phyloP scores from a whole-genome alignment of 2,329 filamentous ascomycete genomes.

The Cercospora nicotianae region DNA sequence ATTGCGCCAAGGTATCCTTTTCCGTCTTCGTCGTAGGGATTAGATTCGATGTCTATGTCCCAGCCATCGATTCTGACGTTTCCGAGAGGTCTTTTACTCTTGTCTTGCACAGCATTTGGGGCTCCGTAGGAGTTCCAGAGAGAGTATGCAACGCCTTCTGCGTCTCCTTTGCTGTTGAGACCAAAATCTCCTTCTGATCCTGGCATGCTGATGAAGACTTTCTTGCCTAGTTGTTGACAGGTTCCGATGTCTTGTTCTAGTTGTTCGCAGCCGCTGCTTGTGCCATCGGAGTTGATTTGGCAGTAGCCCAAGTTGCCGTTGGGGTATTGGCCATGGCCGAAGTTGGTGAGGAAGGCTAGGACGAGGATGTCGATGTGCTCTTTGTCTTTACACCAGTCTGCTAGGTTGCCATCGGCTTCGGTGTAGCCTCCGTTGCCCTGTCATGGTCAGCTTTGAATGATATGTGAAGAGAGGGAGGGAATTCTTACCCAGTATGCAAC shows the following conservation, averaged over 20 bases:
- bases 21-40: constrained; percentile 23
- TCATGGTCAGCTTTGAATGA: too few species aligned
- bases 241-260: constrained; percentile 43
- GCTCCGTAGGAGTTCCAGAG: constrained; percentile 48
- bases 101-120: neutral
- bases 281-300: constrained; percentile 16
- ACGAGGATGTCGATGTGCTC: constrained; percentile 15
- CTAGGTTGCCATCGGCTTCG: constrained; percentile 3
- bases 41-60: constrained; percentile 50
- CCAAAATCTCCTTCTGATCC: constrained; percentile 42
- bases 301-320: constrained; percentile 16
- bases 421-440: constrained; percentile 7
- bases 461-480: too few species aligned
- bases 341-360: constrained; percentile 19
- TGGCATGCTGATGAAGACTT: constrained; percentile 47
- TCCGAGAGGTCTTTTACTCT: constrained; percentile 21
- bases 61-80: constrained; percentile 52
- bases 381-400: constrained; percentile 12
- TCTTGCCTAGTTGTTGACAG: constrained; percentile 45
- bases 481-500: constrained; percentile 3
- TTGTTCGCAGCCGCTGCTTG: constrained; percentile 37
- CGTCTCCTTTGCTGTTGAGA: constrained; percentile 40
- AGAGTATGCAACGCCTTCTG: constrained; percentile 43
- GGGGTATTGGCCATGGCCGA: constrained; percentile 15
- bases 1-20: constrained; percentile 43